Evolutionary conservation across 768 basidiomycete genomes (phyloP), one percentile per base, ranked within the genome.

Genomic region (Suillus luteus): DNA sequence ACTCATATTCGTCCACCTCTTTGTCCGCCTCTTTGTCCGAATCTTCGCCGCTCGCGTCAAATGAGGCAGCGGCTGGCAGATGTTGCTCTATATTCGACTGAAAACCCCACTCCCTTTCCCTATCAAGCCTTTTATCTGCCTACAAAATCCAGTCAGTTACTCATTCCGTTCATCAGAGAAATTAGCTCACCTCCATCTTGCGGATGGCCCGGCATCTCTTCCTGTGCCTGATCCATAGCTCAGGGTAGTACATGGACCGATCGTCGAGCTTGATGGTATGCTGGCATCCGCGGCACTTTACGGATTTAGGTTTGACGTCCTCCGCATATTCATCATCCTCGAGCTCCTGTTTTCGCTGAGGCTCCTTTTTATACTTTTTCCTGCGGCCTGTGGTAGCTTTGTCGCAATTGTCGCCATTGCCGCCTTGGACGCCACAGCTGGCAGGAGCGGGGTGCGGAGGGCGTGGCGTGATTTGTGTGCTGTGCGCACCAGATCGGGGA

Each of bases 191-290:
- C 68, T 75, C 66, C 7, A 72, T 55, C 44, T 64, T 66, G 51
- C 64, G 65, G 52, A 75, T 66, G 22, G 57, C 24, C 12, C 58
- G 72, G 48, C 77, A 77, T 64, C 75, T 76, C 1, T 62, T 37
- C 52, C 61, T 69, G 63, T 78, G 76, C 64, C 78, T 77, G 61
- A 55, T 33, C 76, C 76, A 77, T 7, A 77, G 41, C 15, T 76
- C 77, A 22, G 76, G 76, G 55, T 77, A 78, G 66, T 78, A 78
- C 37, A 63, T 60, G 5, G 70, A 75, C 48, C 77, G 61, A 57
- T 74, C 74, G 51, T 77, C 77, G 17, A 77, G 71, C 43, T 72
- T 73, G 52, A 77, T 77, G 12, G 60, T 64, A 60, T 60, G 75
- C 43, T 55, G 10, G 37, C 77, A 77, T 40, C 70, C 77, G 14